Conservation (phyloP, 1,139 yeast genomes). For the Yarrowia galli region DNA sequence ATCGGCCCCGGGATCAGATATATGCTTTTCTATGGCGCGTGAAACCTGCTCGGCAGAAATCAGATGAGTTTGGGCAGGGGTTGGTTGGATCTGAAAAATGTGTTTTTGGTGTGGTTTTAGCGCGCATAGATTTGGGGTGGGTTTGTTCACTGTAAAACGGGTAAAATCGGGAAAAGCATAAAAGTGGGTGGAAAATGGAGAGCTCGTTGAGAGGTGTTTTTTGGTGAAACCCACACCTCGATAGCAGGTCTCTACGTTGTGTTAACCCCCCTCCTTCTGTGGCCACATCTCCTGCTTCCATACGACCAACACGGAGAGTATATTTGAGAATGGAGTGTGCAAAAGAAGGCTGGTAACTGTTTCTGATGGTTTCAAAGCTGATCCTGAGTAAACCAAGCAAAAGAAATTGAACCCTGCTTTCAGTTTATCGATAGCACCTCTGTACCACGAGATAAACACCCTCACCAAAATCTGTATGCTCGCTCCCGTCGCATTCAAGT, state of each 20-base stretch:
- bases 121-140: no score
- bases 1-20: background rate
- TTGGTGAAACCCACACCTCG: no score
- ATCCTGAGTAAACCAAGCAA: background rate
- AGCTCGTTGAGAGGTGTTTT: no score
- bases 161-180: no score
- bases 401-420: background rate
- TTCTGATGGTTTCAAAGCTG: background rate
- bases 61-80: background rate
- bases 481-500: conserved; percentile 24
- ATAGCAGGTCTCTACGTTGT: no score
- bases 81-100: no score
- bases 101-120: background rate
- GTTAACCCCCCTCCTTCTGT: no score
- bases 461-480: no score
- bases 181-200: no score
- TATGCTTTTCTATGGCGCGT: background rate
- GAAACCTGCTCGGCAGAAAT: background rate
- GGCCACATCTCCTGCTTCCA: background rate
- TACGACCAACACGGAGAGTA: background rate
- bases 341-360: no score
- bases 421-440: background rate
- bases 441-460: background rate
- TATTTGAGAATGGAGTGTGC: background rate
- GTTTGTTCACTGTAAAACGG: no score